phyloP scores from a whole-genome alignment of 495 filamentous ascomycete genomes.

The Umbilicaria muhlenbergii region DNA sequence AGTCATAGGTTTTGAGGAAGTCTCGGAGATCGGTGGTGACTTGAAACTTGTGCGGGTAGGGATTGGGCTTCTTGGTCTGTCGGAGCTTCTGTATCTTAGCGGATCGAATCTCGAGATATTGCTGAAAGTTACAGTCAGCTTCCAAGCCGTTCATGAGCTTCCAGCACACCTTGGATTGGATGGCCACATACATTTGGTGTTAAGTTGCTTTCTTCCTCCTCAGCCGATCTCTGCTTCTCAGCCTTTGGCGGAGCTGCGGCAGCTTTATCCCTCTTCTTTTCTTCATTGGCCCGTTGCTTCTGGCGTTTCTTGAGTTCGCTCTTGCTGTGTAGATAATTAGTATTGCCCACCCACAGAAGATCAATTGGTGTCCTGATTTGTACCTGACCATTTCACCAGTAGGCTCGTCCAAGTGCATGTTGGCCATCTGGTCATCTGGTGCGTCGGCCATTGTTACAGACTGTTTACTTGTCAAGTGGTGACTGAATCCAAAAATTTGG shows the following conservation, averaged over 20 bases:
- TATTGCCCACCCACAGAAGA: not conserved
- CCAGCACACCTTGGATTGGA: not conserved
- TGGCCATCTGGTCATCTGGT: constrained; percentile 43
- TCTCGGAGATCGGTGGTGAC: constrained; percentile 63
- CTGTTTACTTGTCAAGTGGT: too few relatives aligned
- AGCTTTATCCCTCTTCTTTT: constrained; percentile 75
- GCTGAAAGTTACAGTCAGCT: constrained; percentile 28
- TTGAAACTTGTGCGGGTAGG: constrained; percentile 96
- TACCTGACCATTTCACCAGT: constrained; percentile 56
- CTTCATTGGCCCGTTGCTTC: constrained; percentile 76
- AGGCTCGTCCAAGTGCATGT: constrained; percentile 68
- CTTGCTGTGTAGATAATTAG: constrained; percentile 42
- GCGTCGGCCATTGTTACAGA: constrained; percentile 39
- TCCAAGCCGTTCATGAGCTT: not conserved
- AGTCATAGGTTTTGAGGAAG: constrained; percentile 56
- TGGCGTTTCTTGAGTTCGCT: constrained; percentile 87
- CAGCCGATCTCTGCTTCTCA: constrained; percentile 49
- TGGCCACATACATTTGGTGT: constrained; percentile 63
- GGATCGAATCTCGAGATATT: constrained; percentile 96
- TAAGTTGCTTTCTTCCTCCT: constrained; percentile 58
- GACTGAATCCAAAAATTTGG: too few relatives aligned
- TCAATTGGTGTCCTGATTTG: not conserved
- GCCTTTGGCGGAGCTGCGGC: constrained; percentile 54
- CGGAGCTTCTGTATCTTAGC: constrained; percentile 72
- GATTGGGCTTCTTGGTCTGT: constrained; percentile 64